Evolutionary conservation across 2,329 filamentous ascomycete species (phyloP), one percentile per base, ranked within the genome.

Genomic region (Fusarium circinatum): DNA sequence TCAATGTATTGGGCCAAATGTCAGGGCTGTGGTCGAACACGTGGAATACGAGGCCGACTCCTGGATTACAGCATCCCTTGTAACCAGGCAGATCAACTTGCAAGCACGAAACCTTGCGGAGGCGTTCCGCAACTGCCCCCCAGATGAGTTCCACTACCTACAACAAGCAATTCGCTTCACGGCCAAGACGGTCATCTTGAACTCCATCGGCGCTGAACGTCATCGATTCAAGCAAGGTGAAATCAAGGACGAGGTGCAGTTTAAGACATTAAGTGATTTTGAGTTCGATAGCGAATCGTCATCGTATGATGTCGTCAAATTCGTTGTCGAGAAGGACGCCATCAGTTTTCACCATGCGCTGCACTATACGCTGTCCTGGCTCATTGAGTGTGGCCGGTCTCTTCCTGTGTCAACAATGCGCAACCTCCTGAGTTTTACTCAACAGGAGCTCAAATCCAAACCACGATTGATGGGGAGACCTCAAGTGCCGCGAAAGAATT

Each of bases 341-440:
- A 96, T 99, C 84, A 98, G 96, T 84, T 98, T 99, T 82, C 96
- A 99, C 80, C 96, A 99, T 81, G 95, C 95, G 4, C 87, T 99
- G 34, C 96, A 99, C 83, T 99, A 98, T 81, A 97, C 94, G 0
- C 85, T 98, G 4, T 99, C 96, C 1, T 99, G 96, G 96, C 86
- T 99, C 42, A 89, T 99, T 66, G 96, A 99, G 81, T 94, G 93
- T 76, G 96, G 92, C 49, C 94, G 95, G 79, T 88, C 89, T 55
- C 91, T 98, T 85, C 85, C 89, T 38, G 86, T 88, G 14, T 89
- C 92, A 26, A 87, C 92, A 55, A 86, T 98, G 72, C 89, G 86
- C 48, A 86, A 87, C 7, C 83, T 97, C 12, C 84, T 99, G 48
- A 88, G 88, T 74, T 95, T 96, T 79, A 91, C 92, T 15, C 86